Conservation (phyloP, 2,329 filamentous ascomycete genomes). For the Aschersonia sp. region DNA sequence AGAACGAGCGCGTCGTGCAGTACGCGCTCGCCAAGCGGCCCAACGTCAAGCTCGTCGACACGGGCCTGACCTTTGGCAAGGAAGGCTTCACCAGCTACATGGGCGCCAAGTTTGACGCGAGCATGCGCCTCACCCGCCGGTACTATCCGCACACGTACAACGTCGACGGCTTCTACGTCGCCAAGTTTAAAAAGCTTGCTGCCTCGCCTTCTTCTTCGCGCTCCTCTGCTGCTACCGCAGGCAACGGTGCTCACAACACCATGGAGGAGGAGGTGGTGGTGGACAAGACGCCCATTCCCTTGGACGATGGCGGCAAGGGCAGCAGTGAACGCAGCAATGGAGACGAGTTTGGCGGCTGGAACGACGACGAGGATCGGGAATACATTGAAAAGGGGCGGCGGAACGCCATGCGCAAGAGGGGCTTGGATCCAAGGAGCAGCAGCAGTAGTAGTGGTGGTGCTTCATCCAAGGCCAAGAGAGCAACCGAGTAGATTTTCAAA, state of each 20-base stretch:
- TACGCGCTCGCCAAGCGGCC: conserved; percentile 85
- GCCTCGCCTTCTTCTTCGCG: conserved; percentile 42
- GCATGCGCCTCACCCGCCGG: conserved; percentile 66
- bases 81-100: conserved; percentile 85
- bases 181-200: conserved; percentile 88
- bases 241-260: conserved; percentile 2
- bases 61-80: conserved; percentile 77
- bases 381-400: conserved; percentile 62
- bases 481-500: no score
- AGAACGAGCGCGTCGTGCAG: conserved; percentile 80
- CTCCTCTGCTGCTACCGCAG: conserved; percentile 11
- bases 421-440: conserved; percentile 49
- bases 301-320: conserved; percentile 26
- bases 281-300: conserved; percentile 54
- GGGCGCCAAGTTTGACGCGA: conserved; percentile 82
- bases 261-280: conserved; percentile 31
- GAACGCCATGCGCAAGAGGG: conserved; percentile 59
- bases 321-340: conserved; percentile 15
- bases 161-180: conserved; percentile 96
- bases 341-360: conserved; percentile 56
- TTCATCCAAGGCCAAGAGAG: conserved; percentile 9
- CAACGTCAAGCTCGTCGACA: conserved; percentile 87
- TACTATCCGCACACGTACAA: conserved; percentile 90
- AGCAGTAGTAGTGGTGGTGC: conserved; percentile 12
- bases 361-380: conserved; percentile 57